phyloP scores from a whole-genome alignment of 2,329 filamentous ascomycete species.

The Massarina eburnea region DNA sequence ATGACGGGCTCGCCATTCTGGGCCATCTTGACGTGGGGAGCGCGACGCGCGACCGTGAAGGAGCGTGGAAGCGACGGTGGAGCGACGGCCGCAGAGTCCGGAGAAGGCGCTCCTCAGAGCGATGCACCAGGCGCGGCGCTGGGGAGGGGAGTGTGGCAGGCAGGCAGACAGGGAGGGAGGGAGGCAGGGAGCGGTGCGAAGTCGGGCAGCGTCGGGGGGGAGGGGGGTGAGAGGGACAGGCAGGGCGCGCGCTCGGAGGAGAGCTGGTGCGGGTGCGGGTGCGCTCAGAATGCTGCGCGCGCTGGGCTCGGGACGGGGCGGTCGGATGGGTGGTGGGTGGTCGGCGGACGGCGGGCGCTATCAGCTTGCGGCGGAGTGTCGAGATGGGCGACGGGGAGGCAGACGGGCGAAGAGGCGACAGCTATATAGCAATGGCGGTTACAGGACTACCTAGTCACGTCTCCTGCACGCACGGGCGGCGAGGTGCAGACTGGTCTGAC shows the following conservation, averaged over 20 bases:
- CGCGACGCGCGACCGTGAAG: background rate
- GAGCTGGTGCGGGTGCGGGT: too few relatives aligned
- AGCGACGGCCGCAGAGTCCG: background rate
- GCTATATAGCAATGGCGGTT: slow-evolving; percentile 18
- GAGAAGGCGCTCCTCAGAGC: background rate
- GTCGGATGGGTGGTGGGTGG: slow-evolving; percentile 5
- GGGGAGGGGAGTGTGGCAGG: slow-evolving; percentile 5
- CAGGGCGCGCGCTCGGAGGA: too few relatives aligned
- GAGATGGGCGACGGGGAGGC: background rate
- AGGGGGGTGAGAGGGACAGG: slow-evolving; percentile 1
- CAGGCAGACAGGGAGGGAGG: slow-evolving; percentile 7
- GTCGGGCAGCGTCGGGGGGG: background rate
- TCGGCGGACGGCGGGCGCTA: too few relatives aligned
- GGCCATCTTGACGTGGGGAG: slow-evolving; percentile 33
- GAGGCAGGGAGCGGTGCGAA: slow-evolving; percentile 6
- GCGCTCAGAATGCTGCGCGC: too few relatives aligned
- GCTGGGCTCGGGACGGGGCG: too few relatives aligned
- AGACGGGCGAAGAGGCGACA: slow-evolving; percentile 6
- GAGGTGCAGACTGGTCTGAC: background rate
- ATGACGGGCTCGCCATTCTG: slow-evolving; percentile 58
- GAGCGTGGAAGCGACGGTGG: background rate
- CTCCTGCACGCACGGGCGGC: background rate
- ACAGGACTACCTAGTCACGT: slow-evolving; percentile 13
- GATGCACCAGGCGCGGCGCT: background rate
- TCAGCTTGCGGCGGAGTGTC: background rate